Evolutionary conservation across 441 rosid species (phyloP).

Genomic region (Melastoma candidum): DNA sequence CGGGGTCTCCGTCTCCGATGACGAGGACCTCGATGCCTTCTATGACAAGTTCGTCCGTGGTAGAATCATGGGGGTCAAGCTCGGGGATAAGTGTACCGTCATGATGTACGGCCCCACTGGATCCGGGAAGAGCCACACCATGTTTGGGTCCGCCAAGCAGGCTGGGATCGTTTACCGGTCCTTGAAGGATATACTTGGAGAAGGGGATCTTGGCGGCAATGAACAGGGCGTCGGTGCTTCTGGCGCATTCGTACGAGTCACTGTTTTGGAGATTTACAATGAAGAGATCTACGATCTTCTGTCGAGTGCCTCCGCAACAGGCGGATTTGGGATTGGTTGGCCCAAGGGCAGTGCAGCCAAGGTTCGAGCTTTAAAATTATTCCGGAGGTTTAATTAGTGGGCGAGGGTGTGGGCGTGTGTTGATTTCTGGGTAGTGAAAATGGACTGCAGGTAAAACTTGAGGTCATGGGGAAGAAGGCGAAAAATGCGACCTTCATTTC

Average conservation of each 20-base stretch:
- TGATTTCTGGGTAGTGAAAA: neutral
- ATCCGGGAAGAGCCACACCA: constrained; percentile 88
- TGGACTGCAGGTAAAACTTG: constrained; percentile 58
- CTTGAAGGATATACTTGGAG: constrained; percentile 65
- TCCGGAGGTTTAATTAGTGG: constrained; percentile 3
- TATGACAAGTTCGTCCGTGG: constrained; percentile 66
- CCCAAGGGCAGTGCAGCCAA: constrained; percentile 61
- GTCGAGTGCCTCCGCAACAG: constrained; percentile 36
- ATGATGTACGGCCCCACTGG: constrained; percentile 98
- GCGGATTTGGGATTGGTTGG: constrained; percentile 74
- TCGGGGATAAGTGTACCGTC: constrained; percentile 70
- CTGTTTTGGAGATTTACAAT: constrained; percentile 87
- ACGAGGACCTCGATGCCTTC: constrained; percentile 60
- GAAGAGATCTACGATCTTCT: constrained; percentile 94
- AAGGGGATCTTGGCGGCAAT: constrained; percentile 32
- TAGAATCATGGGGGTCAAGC: constrained; percentile 64
- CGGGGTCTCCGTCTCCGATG: constrained; percentile 72
- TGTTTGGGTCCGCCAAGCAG: constrained; percentile 85
- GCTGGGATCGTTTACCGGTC: constrained; percentile 84
- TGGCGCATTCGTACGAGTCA: constrained; percentile 67
- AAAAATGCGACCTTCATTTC: constrained; percentile 81
- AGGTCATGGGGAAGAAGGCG: constrained; percentile 95
- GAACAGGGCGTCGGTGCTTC: neutral
- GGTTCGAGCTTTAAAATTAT: constrained; percentile 20
- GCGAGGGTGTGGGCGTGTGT: neutral